phyloP scores from a whole-genome alignment of 257 asterid species.

The Solanum habrochaites region DNA sequence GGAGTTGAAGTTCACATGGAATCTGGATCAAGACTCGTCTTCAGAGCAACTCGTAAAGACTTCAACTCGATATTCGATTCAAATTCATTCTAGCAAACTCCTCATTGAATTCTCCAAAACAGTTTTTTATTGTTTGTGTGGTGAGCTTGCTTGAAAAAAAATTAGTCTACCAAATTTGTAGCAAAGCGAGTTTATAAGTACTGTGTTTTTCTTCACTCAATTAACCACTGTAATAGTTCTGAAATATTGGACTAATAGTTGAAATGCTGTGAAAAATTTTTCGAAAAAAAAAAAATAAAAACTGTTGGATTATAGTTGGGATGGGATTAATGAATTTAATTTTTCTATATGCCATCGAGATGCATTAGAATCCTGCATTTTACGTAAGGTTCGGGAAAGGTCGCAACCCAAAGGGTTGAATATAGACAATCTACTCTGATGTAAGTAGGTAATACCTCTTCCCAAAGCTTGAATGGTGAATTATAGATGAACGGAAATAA shows the following conservation, averaged over 20 bases:
- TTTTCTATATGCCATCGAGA: accelerated
- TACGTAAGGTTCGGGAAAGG: accelerated
- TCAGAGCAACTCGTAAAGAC: conserved; percentile 44
- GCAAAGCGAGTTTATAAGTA: neutral
- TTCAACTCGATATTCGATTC: neutral
- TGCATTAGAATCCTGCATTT: neutral
- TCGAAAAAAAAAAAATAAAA: neutral
- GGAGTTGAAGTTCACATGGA: conserved; percentile 53
- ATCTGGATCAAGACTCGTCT: conserved; percentile 74
- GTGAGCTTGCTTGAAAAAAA: neutral
- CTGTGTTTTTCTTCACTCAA: neutral
- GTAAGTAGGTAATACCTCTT: accelerated
- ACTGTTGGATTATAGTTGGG: neutral
- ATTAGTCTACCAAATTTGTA: neutral
- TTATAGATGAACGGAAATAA: no score
- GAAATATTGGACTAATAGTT: neutral
- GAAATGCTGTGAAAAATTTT: neutral
- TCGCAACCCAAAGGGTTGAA: neutral
- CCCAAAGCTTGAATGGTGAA: accelerated
- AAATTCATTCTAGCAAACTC: neutral
- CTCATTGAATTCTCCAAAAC: neutral
- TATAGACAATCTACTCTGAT: neutral
- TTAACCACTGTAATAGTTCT: neutral
- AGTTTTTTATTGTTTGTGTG: neutral
- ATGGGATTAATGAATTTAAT: neutral